Percentiles rank a stretch among this genome's conserved stretches.
These are phyloP conservation scores for Paramecium pentaurelia DNA, from an alignment of 73 alveolate species.

Conservation along the genomic window DNA sequence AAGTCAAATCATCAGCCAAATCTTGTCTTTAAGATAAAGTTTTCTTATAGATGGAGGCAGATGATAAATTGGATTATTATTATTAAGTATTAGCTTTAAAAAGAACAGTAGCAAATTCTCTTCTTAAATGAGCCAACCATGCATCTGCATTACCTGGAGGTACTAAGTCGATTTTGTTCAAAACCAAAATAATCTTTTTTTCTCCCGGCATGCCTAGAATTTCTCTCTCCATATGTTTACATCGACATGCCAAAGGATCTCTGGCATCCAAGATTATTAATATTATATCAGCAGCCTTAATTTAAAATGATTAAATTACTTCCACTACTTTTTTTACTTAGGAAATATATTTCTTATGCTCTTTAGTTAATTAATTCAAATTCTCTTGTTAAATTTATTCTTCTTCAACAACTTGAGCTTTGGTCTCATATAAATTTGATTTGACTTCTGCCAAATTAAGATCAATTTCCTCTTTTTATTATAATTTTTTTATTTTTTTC, in stretches of 20 bases:
- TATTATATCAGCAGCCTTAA: constrained; percentile 93
- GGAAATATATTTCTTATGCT: constrained; percentile 69
- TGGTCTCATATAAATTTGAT: constrained; percentile 10
- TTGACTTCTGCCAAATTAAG: neutral
- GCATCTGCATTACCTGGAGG: constrained; percentile 93
- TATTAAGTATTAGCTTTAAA: constrained; percentile 90
- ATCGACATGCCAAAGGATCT: constrained; percentile 96
- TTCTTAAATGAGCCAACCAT: constrained; percentile 87
- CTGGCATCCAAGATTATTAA: constrained; percentile 97
- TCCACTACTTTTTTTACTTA: constrained; percentile 83
- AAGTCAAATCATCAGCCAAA: constrained; percentile 81
- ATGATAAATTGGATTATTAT: constrained; percentile 77
- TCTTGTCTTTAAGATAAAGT: constrained; percentile 78
- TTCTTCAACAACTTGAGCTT: constrained; percentile 28
- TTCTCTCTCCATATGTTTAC: constrained; percentile 84
- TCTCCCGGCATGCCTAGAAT: constrained; percentile 72
- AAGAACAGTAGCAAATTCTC: constrained; percentile 86
- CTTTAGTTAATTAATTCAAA: constrained; percentile 31
- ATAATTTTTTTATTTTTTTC: constrained; percentile 40
- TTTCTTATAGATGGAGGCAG: constrained; percentile 79
- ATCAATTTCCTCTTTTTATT: constrained; percentile 40
- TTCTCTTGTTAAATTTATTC: neutral
- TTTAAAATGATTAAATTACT: neutral
- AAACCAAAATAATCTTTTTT: constrained; percentile 88
- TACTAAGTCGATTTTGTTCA: constrained; percentile 95